Base-by-base conservation (phyloP, 2,329 filamentous ascomycete genomes). In the Stagonosporopsis vannaccii region DNA sequence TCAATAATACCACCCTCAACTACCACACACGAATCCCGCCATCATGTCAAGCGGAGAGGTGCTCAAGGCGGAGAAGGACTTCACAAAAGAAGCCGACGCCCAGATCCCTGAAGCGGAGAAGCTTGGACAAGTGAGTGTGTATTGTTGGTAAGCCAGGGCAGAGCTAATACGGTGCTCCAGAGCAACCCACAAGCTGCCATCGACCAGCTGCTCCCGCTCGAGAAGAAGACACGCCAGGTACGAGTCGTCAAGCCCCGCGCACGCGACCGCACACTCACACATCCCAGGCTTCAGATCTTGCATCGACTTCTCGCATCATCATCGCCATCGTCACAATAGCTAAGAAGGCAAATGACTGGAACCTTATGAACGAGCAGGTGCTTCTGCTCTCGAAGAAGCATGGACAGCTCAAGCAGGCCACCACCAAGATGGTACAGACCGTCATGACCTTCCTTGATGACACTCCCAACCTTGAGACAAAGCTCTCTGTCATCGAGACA, bases 331-430 rank as follows among this genome's bases (percentile, higher is more conserved):
- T 96, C 76, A 96, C 91, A 74, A 87, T 98, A 82, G 94, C 92
- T 82, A 98, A 97, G 80, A 85, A 96, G 77, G 88, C 90, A 19
- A 89, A 89, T 66, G 92, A 99, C 77, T 99, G 95, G 95, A 88
- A 87, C 77, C 81, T 97, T 72, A 85, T 99, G 80, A 98, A 97
- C 76, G 95, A 99, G 80, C 95, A 99, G 81, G 91, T 97, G 61
- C 84, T 97, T 70, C 84, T 97, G 63, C 84, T 99, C 55, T 98
- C 95, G 65, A 99, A 99, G 88, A 99, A 99, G 83, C 95, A 99
- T 90, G 91, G 93, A 70, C 95, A 99, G 82, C 92, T 99, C 75
- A 99, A 99, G 80, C 95, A 98, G 80, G 95, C 95, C 73, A 95
- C 93, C 72, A 98, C 95, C 70, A 95, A 94, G 83, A 99, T 99